Conservation (phyloP, 169 alveolate species). For the Amoebophrya sp. region DNA sequence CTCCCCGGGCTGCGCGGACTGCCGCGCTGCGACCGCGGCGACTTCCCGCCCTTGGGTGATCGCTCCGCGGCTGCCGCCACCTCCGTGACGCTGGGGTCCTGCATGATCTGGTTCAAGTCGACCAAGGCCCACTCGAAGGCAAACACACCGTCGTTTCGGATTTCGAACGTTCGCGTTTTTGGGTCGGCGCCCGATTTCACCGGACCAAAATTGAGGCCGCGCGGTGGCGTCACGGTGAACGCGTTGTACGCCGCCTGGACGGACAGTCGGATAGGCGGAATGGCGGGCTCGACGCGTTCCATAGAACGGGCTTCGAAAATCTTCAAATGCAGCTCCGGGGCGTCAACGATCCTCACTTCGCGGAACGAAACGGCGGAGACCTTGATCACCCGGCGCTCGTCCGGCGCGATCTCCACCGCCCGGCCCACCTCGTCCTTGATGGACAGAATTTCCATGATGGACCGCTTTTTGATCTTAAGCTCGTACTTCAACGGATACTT, state of each 20-base stretch:
- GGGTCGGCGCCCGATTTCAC: slow-evolving; percentile 60
- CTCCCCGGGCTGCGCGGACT: neutral
- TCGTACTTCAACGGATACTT: slow-evolving; percentile 70
- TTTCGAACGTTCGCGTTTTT: slow-evolving; percentile 71
- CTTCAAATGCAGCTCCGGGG: slow-evolving; percentile 67
- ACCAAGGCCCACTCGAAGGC: slow-evolving; percentile 72
- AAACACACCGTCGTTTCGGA: slow-evolving; percentile 85
- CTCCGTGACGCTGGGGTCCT: slow-evolving; percentile 31
- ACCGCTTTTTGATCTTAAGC: slow-evolving; percentile 50
- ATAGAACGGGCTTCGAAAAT: slow-evolving; percentile 75
- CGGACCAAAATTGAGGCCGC: slow-evolving; percentile 86
- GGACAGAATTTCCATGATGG: slow-evolving; percentile 34
- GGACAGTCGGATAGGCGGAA: slow-evolving; percentile 54
- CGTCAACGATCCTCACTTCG: slow-evolving; percentile 64
- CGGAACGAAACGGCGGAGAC: slow-evolving; percentile 63
- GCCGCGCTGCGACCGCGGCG: slow-evolving; percentile 52
- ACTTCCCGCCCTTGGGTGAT: slow-evolving; percentile 59
- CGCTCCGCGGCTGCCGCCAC: neutral
- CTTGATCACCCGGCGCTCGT: slow-evolving; percentile 63
- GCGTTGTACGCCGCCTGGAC: slow-evolving; percentile 78
- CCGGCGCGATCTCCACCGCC: slow-evolving; percentile 52
- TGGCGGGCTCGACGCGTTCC: slow-evolving; percentile 66
- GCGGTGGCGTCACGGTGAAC: slow-evolving; percentile 76
- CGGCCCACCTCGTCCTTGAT: slow-evolving; percentile 37
- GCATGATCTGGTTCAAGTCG: slow-evolving; percentile 49